Evolutionary conservation across 192 early-diverging fungal genomes (phyloP).

Genomic region (Coemansia sp.): DNA sequence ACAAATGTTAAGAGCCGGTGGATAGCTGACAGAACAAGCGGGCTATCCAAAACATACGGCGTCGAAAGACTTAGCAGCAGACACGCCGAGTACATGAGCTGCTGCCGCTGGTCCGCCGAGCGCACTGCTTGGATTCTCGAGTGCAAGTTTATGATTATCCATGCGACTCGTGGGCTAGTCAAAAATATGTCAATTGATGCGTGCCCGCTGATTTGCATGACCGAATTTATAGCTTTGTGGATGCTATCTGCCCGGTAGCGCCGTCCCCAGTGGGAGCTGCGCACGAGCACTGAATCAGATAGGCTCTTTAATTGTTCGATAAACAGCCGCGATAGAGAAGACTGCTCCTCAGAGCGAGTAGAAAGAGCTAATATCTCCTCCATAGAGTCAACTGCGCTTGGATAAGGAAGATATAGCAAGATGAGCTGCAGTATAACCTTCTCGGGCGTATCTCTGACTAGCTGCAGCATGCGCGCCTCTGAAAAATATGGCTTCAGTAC

Average conservation of each 20-base stretch:
- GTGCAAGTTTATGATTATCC: slow-evolving; percentile 33
- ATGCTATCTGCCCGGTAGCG: slow-evolving; percentile 13
- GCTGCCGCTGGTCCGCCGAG: slow-evolving; percentile 16
- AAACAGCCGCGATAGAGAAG: too few relatives aligned
- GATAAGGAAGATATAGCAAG: slow-evolving; percentile 14
- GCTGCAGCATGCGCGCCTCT: slow-evolving; percentile 1
- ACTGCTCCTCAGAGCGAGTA: too few relatives aligned
- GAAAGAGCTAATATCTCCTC: too few relatives aligned
- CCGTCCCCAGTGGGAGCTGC: slow-evolving; percentile 44
- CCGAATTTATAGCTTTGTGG: slow-evolving; percentile 2
- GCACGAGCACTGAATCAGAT: too few relatives aligned
- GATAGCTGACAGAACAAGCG: slow-evolving; percentile 23
- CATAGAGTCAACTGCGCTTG: slow-evolving; percentile 5
- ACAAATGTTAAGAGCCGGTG: slow-evolving; percentile 9
- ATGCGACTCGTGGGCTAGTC: slow-evolving; percentile 15
- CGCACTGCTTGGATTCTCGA: slow-evolving; percentile 7
- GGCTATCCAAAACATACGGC: slow-evolving; percentile 15
- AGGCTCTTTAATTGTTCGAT: too few relatives aligned
- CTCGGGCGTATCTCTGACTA: slow-evolving; percentile 12
- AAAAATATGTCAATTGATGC: slow-evolving; percentile 6
- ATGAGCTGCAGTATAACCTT: slow-evolving; percentile 13
- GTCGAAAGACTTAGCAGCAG: slow-evolving; percentile 7
- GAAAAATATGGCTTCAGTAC: slow-evolving; percentile 15
- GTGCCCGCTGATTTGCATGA: not conserved
- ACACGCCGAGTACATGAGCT: slow-evolving; percentile 19